These are phyloP conservation scores for Cladophialophora chaetospira DNA, from an alignment of 2,329 filamentous ascomycete genomes.

Conservation along the genomic window DNA sequence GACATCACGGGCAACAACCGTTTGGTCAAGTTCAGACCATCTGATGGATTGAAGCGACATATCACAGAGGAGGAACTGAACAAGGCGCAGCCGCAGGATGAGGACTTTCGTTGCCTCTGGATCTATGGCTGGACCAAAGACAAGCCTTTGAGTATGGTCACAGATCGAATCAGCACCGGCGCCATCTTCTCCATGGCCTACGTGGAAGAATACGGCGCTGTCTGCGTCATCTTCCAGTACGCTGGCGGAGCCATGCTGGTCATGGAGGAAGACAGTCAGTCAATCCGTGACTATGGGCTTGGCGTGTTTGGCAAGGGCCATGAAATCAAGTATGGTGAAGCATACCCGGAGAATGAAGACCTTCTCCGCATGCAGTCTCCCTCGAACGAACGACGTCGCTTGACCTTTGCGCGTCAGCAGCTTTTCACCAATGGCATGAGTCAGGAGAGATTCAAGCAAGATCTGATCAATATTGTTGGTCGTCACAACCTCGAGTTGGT, in stretches of 20 bases:
- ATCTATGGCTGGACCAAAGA: constrained; percentile 29
- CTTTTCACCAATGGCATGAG: constrained; percentile 41
- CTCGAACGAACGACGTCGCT: constrained; percentile 43
- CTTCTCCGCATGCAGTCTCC: constrained; percentile 41
- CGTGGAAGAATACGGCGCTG: constrained; percentile 36
- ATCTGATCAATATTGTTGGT: constrained; percentile 39
- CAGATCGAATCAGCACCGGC: constrained; percentile 43
- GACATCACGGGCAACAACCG: constrained; percentile 30
- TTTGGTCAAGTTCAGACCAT: constrained; percentile 33
- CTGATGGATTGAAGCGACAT: constrained; percentile 29
- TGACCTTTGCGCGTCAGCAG: constrained; percentile 45
- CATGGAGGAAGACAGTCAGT: constrained; percentile 37
- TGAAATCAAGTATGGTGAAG: constrained; percentile 36
- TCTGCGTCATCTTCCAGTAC: constrained; percentile 44
- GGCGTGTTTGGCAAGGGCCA: constrained; percentile 40
- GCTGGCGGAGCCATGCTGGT: constrained; percentile 41
- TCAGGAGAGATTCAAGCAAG: constrained; percentile 39
- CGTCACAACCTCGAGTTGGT: constrained; percentile 43
- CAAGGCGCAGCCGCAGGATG: constrained; percentile 11
- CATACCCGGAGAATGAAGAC: constrained; percentile 40
- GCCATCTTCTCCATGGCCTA: constrained; percentile 44
- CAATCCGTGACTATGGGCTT: constrained; percentile 35
- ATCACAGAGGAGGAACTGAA: constrained; percentile 20
- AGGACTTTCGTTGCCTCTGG: constrained; percentile 33
- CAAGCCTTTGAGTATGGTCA: constrained; percentile 34